These are phyloP conservation scores for Ceratobasidium sp. DNA, from an alignment of 1,284 basidiomycete species.

Conservation along the genomic window DNA sequence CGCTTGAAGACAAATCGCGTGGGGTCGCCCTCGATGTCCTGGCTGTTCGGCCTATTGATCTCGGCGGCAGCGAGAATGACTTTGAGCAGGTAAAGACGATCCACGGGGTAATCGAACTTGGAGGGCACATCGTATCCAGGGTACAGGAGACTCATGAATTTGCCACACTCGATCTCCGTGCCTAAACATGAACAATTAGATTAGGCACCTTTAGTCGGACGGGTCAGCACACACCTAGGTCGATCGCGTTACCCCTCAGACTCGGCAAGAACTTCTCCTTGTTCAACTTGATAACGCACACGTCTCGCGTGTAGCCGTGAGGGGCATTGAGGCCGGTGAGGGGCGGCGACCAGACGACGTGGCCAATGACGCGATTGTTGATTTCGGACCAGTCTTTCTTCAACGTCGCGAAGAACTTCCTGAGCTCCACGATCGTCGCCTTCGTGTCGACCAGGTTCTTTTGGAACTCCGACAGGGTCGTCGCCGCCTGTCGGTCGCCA, in stretches of 20 bases:
- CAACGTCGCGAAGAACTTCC: neutral
- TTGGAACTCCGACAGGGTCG: constrained; percentile 46
- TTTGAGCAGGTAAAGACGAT: constrained; percentile 54
- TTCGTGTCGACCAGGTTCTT: constrained; percentile 50
- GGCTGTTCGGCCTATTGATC: constrained; percentile 54
- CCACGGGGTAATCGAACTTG: constrained; percentile 54
- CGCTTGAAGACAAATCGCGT: constrained; percentile 56
- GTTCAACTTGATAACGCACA: constrained; percentile 60
- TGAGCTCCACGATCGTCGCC: neutral
- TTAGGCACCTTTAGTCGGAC: constrained; percentile 16
- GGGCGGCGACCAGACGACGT: constrained; percentile 58
- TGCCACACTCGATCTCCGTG: constrained; percentile 34
- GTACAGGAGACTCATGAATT: constrained; percentile 49
- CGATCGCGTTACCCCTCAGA: too few species aligned
- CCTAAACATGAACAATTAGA: constrained; percentile 45
- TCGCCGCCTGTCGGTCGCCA: too few species aligned
- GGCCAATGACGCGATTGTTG: constrained; percentile 58
- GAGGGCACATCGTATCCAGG: constrained; percentile 46
- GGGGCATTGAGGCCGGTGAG: constrained; percentile 53
- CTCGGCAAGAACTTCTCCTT: constrained; percentile 57
- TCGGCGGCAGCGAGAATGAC: constrained; percentile 56
- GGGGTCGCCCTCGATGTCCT: constrained; percentile 49
- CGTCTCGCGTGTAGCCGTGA: constrained; percentile 55
- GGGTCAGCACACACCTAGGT: constrained; percentile 47
- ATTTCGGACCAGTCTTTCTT: constrained; percentile 55